Base-by-base conservation (phyloP, 176 grass and related monocot genomes). In the Canna indica region DNA sequence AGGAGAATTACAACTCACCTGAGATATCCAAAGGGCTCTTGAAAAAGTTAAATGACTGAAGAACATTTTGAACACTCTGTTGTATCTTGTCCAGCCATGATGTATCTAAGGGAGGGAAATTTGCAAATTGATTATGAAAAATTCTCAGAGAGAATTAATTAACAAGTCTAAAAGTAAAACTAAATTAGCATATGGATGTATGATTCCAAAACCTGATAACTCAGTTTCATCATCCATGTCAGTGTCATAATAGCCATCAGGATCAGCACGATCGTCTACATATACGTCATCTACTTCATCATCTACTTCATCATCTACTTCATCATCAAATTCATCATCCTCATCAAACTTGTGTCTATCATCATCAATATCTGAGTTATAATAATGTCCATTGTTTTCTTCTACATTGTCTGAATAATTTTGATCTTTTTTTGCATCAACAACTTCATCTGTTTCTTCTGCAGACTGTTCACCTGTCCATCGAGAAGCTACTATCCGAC, bases 81-180 rank as follows among this genome's bases (percentile, higher is more conserved):
- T 93, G 89, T 84, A 99, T 88, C 74, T 93, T 99, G 38, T 86
- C 94, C 72, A 99, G 26, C 94, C 82, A 99, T n/a, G 93, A 86
- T 67, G 75, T 58, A 50, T 53, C 86, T 10, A 74, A 75, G 30
- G 68, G 61, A 87, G 84, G 81, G 67, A 85, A 78, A 85, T 81
- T 81, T 81, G 72, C 57, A 74, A 73, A 59, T 32, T 13, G 27
- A 61, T 31, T 22, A 14, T n/a, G n/a, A 18, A 20, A 54, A 54
- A 56, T 26, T 59, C 33, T 41, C 2, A 48, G 27, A 70, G n/a
- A n/a, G n/a, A n/a, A n/a, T n/a, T n/a, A 44, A 28, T 45, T 32
- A 48, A 39, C 4, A 27, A 22, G 35, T 66, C 2, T 10, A 47
- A 48, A 48, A 16, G 20, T 1, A 20, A 46, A 20, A 5, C 34